Conservation (phyloP, 2,329 filamentous ascomycete genomes). For the Aureobasidium melanogenum region DNA sequence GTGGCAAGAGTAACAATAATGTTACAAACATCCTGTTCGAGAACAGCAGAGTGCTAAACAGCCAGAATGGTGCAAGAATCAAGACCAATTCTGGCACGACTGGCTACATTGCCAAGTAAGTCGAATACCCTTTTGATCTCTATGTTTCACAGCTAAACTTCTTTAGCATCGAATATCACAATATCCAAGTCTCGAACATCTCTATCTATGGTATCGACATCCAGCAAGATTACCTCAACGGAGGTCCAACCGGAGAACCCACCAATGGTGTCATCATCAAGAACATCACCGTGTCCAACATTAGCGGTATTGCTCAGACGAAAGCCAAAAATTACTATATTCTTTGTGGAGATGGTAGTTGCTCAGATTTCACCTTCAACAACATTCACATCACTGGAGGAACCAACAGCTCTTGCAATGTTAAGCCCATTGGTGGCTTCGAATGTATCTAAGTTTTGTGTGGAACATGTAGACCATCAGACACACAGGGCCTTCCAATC, state of each 20-base stretch:
- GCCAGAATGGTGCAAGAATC: conserved; percentile 30
- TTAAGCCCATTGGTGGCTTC: conserved; percentile 12
- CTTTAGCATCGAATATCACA: conserved; percentile 35
- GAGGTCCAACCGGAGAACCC: conserved; percentile 30
- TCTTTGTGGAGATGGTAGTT: conserved; percentile 33
- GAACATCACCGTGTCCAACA: conserved; percentile 31
- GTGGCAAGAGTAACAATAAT: conserved; percentile 21
- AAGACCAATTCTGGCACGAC: conserved; percentile 33
- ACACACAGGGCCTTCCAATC: no score
- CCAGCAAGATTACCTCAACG: conserved; percentile 46
- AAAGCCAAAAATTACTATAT: conserved; percentile 30
- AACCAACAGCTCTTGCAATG: conserved; percentile 10
- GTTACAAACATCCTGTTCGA: conserved; percentile 28
- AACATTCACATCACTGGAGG: conserved; percentile 30
- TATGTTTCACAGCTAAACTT: not conserved
- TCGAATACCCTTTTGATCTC: conserved; percentile 10
- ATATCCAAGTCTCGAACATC: conserved; percentile 38
- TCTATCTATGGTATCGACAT: conserved; percentile 44
- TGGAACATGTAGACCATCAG: no score
- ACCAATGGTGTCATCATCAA: conserved; percentile 41
- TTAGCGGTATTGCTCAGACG: conserved; percentile 34
- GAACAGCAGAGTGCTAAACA: conserved; percentile 22
- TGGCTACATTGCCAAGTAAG: conserved; percentile 24
- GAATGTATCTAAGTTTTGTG: not conserved
- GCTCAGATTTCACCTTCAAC: conserved; percentile 29